A percentile compares a stretch with the other conserved stretches of the same genome.
Conservation (phyloP, 2,329 filamentous ascomycete species). For the Colletotrichum higginsianum region DNA sequence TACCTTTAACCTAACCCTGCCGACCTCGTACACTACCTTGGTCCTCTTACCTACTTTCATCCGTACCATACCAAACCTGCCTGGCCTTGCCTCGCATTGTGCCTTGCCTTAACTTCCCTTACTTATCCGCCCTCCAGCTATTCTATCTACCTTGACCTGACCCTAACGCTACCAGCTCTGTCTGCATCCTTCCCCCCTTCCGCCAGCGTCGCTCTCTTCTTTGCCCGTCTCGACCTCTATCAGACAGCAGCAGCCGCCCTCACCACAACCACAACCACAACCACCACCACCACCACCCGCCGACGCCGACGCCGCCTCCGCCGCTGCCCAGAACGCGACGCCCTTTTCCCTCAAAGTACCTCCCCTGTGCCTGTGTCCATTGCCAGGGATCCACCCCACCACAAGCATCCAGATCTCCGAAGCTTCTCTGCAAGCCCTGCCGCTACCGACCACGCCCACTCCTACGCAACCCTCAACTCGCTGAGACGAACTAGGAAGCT, state of each 20-base stretch:
- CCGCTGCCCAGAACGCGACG: conserved; percentile 42
- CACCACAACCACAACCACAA: conserved; percentile 29
- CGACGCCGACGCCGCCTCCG: conserved; percentile 32
- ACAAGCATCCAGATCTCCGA: conserved; percentile 44
- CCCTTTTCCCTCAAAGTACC: conserved; percentile 38
- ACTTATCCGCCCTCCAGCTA: conserved; percentile 25
- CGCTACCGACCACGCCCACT: conserved; percentile 43
- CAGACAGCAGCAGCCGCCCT: conserved; percentile 25
- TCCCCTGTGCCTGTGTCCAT: conserved; percentile 39
- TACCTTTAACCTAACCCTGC: conserved; percentile 22
- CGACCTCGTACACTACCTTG: conserved; percentile 17
- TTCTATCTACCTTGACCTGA: conserved; percentile 3
- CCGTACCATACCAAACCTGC: conserved; percentile 4
- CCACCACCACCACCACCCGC: conserved; percentile 30
- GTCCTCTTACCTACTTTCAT: conserved; percentile 15
- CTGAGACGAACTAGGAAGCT: conserved; percentile 44
- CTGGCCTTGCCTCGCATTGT: conserved; percentile 13
- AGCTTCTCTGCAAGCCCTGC: conserved; percentile 44
- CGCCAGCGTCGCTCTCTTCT: conserved; percentile 24
- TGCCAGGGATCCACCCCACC: conserved; percentile 44
- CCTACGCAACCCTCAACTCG: conserved; percentile 43
- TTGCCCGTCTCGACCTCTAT: conserved; percentile 29
- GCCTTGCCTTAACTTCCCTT: conserved; percentile 17
- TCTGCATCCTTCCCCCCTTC: conserved; percentile 19
- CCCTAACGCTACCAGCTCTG: conserved; percentile 32